Conservation (phyloP, 805 yeast genomes). For the Ogataea nonfermentans region DNA sequence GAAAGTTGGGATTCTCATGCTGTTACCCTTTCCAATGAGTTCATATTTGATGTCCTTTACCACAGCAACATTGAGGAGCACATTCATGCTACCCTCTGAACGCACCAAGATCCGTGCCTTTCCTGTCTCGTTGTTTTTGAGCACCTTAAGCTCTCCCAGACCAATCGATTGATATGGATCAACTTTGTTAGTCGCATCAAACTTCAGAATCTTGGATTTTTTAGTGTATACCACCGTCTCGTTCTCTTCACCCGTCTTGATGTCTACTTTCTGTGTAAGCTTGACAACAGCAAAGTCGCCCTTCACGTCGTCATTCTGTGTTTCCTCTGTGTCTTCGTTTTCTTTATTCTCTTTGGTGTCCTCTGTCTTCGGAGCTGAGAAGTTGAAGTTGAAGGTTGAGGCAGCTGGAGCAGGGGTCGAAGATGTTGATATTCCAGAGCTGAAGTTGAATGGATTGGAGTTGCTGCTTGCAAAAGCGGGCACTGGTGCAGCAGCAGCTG, state of each 20-base stretch:
- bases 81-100: constrained; percentile 85
- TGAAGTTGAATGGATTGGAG: constrained; percentile 24
- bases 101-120: constrained; percentile 75
- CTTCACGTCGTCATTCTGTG: constrained; percentile 44
- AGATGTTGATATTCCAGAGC: constrained; percentile 6
- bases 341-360: constrained; percentile 17
- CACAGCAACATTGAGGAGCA: constrained; percentile 67
- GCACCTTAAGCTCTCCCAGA: constrained; percentile 75
- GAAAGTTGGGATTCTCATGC: constrained; percentile 66
- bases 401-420: constrained; percentile 11
- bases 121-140: constrained; percentile 56
- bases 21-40: constrained; percentile 60
- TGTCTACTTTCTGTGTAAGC: constrained; percentile 51
- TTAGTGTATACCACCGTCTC: constrained; percentile 65
- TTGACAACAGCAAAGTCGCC: constrained; percentile 47
- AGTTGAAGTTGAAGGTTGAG: constrained; percentile 26
- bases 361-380: constrained; percentile 24
- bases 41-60: constrained; percentile 58
- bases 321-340: constrained; percentile 34
- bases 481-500: constrained; percentile 1
- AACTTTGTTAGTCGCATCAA: constrained; percentile 47
- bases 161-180: constrained; percentile 64
- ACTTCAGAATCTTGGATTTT: constrained; percentile 68
- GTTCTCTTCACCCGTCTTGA: constrained; percentile 80
- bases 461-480: constrained; percentile 6